Base-by-base conservation (phyloP, 495 filamentous ascomycete species). In the Neurospora intermedia region DNA sequence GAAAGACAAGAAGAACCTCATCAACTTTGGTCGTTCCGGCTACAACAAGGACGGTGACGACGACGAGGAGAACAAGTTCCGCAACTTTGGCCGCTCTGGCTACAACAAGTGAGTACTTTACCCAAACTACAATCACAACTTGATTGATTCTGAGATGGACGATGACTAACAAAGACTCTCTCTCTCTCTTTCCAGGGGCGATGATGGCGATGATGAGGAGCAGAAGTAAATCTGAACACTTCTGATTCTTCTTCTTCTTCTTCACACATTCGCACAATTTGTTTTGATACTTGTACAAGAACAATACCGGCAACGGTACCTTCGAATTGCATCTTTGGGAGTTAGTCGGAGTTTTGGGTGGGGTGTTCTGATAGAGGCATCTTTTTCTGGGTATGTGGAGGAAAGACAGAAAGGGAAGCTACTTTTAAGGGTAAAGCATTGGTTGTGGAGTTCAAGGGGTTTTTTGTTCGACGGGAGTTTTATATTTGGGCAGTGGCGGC, bases 151-250 rank as follows among this genome's bases (percentile, higher is more conserved):
- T 48, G 23, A 23, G 72, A 70, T 62, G 41, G 71, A 54, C 42
- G 77, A 76, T 75, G 75, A 80, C 42, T 80, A 81, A 69, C 83
- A 85, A 88, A 86, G 80, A 88, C 85, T 18, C 82, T 87, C 85
- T 18, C 82, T 85, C 85, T 18, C 82, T 87, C 85, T 18, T 81
- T 85, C 80, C 82, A 82, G 72, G 59, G 75, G 70, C 20, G 75
- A 75, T 69, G 76, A 79, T 73, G 78, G 77, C 16, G 75, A 78
- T 8, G 79, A 80, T 46, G 78, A 80, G 74, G 76, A 80, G 66
- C 69, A 79, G 70, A 77, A 80, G 59, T 77, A 76, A 76, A 72
- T 43, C 5, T 45, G 8, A 9, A 18, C 8, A 15, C 73, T 72
- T 38, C n/a, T 23, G 6, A 40, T 4, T 15, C 2, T 27, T 31